These are phyloP conservation scores for Brasilioporus rufonigricans DNA, from an alignment of 768 basidiomycete genomes.

Conservation along the genomic window DNA sequence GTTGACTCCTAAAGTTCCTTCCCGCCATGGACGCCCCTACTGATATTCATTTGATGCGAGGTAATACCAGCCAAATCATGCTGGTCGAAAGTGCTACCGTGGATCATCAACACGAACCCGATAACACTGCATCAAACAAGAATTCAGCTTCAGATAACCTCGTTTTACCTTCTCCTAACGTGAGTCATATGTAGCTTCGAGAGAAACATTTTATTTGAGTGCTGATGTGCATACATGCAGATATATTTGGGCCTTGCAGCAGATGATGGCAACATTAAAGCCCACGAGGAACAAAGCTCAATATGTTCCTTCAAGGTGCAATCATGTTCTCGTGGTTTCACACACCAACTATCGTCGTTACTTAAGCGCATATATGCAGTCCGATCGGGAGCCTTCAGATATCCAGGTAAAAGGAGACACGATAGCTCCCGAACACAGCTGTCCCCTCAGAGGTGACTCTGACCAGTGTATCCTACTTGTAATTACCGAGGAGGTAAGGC, in stretches of 20 bases:
- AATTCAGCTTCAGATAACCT: neutral
- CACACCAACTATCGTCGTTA: neutral
- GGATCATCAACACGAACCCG: neutral
- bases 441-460: neutral
- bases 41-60: neutral
- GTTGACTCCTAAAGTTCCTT: neutral
- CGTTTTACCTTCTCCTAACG: neutral
- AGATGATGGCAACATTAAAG: neutral
- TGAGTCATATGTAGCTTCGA: neutral
- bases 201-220: neutral
- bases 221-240: conserved; percentile 17
- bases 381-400: neutral
- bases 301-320: conserved; percentile 7
- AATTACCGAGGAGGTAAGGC: conserved; percentile 10
- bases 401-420: neutral
- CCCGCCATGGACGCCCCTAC: conserved; percentile 7
- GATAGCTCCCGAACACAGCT: neutral
- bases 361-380: conserved; percentile 25
- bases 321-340: neutral
- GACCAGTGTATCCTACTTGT: neutral
- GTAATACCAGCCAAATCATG: neutral
- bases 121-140: neutral
- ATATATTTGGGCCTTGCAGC: neutral
- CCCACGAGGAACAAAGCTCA: neutral
- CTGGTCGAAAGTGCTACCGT: neutral